A percentile compares a stretch with the other conserved stretches of the same genome.
Conservation (phyloP, 2,329 filamentous ascomycete genomes). For the Emydomyces testavorans region DNA sequence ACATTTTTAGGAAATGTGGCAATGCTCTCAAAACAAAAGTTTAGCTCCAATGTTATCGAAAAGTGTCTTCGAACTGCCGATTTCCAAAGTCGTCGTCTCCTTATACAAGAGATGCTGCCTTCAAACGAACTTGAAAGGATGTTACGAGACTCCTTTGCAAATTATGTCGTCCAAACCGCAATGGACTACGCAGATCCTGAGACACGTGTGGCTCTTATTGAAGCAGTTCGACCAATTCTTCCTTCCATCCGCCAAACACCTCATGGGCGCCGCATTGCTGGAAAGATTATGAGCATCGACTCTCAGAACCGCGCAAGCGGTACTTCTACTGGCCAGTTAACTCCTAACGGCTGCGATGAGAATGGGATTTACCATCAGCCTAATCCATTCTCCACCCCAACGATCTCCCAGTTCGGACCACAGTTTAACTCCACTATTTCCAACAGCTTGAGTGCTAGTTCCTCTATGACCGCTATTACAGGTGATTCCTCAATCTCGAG, state of each 20-base stretch:
- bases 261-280: conserved; percentile 84
- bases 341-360: conserved; percentile 28
- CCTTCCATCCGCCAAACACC: conserved; percentile 79
- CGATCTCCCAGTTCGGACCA: conserved; percentile 8
- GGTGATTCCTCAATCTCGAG: not conserved
- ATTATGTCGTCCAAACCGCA: conserved; percentile 96
- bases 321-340: conserved; percentile 29
- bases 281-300: conserved; percentile 61
- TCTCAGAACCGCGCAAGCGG: conserved; percentile 28
- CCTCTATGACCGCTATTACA: conserved; percentile 6
- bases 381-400: conserved; percentile 19
- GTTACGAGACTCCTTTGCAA: conserved; percentile 84
- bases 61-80: conserved; percentile 83
- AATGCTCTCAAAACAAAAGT: conserved; percentile 84
- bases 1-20: conserved; percentile 64
- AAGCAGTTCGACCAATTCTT: conserved; percentile 73
- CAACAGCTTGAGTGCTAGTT: not conserved
- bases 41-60: conserved; percentile 98
- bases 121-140: conserved; percentile 74
- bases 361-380: conserved; percentile 26
- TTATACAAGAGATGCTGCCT: conserved; percentile 69
- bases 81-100: conserved; percentile 59
- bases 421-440: conserved; percentile 3
- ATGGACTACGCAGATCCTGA: conserved; percentile 69
- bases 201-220: conserved; percentile 64